Conservation (phyloP, 2,329 filamentous ascomycete species). For the Atkinsonella texensis region DNA sequence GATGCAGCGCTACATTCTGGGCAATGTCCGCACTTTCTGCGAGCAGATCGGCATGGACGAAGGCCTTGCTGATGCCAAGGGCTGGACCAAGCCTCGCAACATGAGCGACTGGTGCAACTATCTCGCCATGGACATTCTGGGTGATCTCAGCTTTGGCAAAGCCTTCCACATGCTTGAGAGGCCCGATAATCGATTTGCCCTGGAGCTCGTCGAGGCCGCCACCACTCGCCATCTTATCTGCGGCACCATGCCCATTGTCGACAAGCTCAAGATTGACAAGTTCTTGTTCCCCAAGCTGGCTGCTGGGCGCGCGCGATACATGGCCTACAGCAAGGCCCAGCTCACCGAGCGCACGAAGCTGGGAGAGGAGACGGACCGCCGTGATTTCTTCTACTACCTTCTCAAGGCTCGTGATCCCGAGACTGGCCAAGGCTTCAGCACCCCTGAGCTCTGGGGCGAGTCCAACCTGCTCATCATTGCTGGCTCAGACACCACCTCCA, state of each 20-base stretch:
- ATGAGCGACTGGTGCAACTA: conserved; percentile 54
- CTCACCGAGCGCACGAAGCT: conserved; percentile 54
- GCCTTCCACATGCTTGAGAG: conserved; percentile 50
- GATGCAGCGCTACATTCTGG: conserved; percentile 55
- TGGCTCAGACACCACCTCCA: conserved; percentile 61
- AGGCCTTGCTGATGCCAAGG: conserved; percentile 33
- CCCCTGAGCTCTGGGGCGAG: conserved; percentile 57
- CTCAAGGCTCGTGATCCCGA: conserved; percentile 61
- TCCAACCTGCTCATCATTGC: conserved; percentile 61
- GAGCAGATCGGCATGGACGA: conserved; percentile 36
- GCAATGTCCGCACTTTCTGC: conserved; percentile 56
- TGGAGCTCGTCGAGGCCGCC: conserved; percentile 54
- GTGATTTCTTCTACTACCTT: conserved; percentile 67
- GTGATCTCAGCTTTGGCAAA: conserved; percentile 49
- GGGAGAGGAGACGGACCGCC: conserved; percentile 52
- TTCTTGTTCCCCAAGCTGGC: conserved; percentile 56
- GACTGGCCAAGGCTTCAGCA: conserved; percentile 53
- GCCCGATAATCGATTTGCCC: conserved; percentile 51
- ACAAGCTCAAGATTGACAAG: conserved; percentile 54
- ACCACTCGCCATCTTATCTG: conserved; percentile 59
- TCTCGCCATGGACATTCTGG: conserved; percentile 50
- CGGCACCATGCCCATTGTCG: conserved; percentile 58
- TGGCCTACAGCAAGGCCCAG: conserved; percentile 58
- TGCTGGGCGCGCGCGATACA: conserved; percentile 54
- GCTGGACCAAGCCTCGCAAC: conserved; percentile 46